Percentiles rank a stretch among this genome's conserved stretches.
Conservation (phyloP, 352 stramenopile genomes). For the Globisporangium mamillatum region DNA sequence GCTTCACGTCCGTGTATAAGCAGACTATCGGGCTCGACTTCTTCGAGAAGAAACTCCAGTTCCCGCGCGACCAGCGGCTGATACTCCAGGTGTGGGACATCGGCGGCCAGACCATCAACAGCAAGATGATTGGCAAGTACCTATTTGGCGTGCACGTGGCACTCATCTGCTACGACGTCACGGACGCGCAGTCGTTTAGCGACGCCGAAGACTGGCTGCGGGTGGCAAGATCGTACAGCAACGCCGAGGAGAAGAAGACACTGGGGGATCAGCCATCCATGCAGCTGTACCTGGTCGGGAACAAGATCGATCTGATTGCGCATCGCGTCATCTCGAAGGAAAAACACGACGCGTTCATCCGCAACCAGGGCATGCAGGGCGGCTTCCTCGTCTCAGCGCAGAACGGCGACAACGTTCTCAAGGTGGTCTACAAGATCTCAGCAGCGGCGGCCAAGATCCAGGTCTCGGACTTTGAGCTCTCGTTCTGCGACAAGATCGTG, state of each 20-base stretch:
- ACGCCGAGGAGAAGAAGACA: slow-evolving; percentile 10
- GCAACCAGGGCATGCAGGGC: slow-evolving; percentile 47
- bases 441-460: slow-evolving; percentile 61
- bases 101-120: slow-evolving; percentile 84
- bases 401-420: slow-evolving; percentile 82
- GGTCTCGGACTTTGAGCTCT: slow-evolving; percentile 79
- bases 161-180: slow-evolving; percentile 87
- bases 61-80: slow-evolving; percentile 68
- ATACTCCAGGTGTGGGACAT: slow-evolving; percentile 89
- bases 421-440: slow-evolving; percentile 75
- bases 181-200: slow-evolving; percentile 77
- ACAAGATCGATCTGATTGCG: slow-evolving; percentile 85
- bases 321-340: slow-evolving; percentile 66
- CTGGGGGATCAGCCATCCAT: slow-evolving; percentile 25
- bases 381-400: slow-evolving; percentile 83
- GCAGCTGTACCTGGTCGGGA: slow-evolving; percentile 76
- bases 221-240: slow-evolving; percentile 27
- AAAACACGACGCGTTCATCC: slow-evolving; percentile 79
- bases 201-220: slow-evolving; percentile 80
- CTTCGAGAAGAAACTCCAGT: slow-evolving; percentile 82
- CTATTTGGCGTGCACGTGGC: slow-evolving; percentile 76
- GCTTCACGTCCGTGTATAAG: slow-evolving; percentile 83
- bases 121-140: slow-evolving; percentile 87
- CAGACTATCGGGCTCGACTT: slow-evolving; percentile 87
- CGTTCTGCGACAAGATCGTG: slow-evolving; percentile 74